phyloP scores from a whole-genome alignment of 257 asterid genomes.

The Pogostemon cablin region DNA sequence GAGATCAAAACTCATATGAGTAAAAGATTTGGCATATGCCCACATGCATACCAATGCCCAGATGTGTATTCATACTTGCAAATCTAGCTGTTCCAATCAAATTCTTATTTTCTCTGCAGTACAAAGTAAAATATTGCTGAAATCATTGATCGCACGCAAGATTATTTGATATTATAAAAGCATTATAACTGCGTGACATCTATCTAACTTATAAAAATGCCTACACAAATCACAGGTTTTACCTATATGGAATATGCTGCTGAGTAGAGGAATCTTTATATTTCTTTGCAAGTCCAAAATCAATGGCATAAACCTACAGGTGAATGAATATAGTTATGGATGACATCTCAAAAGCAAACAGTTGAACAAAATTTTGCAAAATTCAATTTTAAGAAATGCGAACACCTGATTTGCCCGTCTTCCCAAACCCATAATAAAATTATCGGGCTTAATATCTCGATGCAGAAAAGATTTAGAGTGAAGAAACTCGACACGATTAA shows the following conservation, averaged over 20 bases:
- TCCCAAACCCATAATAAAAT: constrained; percentile 78
- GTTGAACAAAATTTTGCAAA: constrained; percentile 12
- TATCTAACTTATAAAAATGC: constrained; percentile 6
- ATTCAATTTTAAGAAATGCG: constrained; percentile 18
- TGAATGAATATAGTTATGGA: constrained; percentile 17
- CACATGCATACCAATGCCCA: constrained; percentile 77
- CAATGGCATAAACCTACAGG: constrained; percentile 65
- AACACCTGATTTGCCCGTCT: constrained; percentile 73
- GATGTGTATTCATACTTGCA: constrained; percentile 97
- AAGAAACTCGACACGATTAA: constrained; percentile 59
- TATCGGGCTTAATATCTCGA: constrained; percentile 80
- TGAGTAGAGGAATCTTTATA: constrained; percentile 63
- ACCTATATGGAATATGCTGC: constrained; percentile 79
- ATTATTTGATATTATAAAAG: constrained; percentile 6
- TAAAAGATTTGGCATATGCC: constrained; percentile 25
- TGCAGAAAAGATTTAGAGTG: constrained; percentile 68
- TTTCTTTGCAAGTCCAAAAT: constrained; percentile 83
- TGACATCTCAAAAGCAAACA: constrained; percentile 15
- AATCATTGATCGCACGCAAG: not conserved
- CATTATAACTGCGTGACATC: constrained; percentile 19
- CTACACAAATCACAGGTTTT: constrained; percentile 24
- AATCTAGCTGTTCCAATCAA: constrained; percentile 95
- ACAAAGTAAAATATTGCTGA: constrained; percentile 3
- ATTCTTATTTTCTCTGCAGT: constrained; percentile 92
- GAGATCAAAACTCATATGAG: constrained; percentile 26